Base-by-base conservation (phyloP, 768 basidiomycete species). In the Naganishia friedmannii region DNA sequence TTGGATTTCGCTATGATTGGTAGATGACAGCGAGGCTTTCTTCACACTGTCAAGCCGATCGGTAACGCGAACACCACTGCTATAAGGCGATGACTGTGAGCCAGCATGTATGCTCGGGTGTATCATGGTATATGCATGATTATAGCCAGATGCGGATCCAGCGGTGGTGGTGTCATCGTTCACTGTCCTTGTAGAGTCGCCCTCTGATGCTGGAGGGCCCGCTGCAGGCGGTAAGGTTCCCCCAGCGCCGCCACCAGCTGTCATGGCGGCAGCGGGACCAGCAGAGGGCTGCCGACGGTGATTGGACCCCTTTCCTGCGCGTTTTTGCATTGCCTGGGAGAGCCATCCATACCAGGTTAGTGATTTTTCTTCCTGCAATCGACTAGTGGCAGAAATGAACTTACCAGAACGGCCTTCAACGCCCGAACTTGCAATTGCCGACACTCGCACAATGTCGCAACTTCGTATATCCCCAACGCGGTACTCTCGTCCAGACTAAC, bases 401-500 rank as follows among this genome's bases (percentile, higher is more conserved):
- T 56, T 53, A 77, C 74, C 55, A 75, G 74, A 7, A 68, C 74
- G 67, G 74, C 68, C 69, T 72, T 74, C 68, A 85, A 86, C 60
- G 81, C 90, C 88, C 93, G 85, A 74, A 96, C 92, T 77, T 96
- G 93, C 69, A 97, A 83, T 77, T 90, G 90, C 72, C 91, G 87
- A 78, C 90, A 91, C 73, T 88, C 90, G 77, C 92, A 93, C 4
- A 97, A 83, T 2, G 94, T 95, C 10, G 94, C 92, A 12, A 96
- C 93, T 79, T 96, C 93, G 78, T 97, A 97, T 53, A 97, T 90
- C 31, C 90, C 91, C 23, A 94, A 91, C 31, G 90, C 91, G 15
- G 89, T 91, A 32, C 87, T 86, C 76, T 91, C 91, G 37, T 89
- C 90, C 34, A 97, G 81, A 19, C 89, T 86, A 26, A 89, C 87